Evolutionary conservation across 768 basidiomycete genomes (phyloP), one percentile per base, ranked within the genome.

Genomic region (Leccinellum albellum): DNA sequence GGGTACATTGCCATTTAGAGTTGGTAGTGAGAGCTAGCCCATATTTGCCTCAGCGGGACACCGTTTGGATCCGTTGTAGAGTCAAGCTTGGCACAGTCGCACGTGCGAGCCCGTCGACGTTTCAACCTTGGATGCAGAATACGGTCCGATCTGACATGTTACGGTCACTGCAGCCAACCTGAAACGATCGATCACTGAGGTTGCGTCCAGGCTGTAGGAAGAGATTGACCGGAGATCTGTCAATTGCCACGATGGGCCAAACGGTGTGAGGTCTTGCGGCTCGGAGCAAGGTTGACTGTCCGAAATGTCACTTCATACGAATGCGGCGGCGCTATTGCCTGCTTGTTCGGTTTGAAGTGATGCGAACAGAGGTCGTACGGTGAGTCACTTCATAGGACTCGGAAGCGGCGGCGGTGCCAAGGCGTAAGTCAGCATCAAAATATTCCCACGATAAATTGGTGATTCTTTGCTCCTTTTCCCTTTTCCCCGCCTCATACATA

Each of bases 381-480:
- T n/a, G n/a, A n/a, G n/a, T n/a, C n/a, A n/a, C n/a, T n/a, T n/a
- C n/a, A n/a, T n/a, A n/a, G n/a, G n/a, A n/a, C n/a, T n/a, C n/a
- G n/a, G n/a, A n/a, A n/a, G n/a, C n/a, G n/a, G n/a, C n/a, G n/a
- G 9, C 28, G 9, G 28, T 29, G 28, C 28, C 28, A 29, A 29
- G 28, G 26, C 26, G 3, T 26, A 26, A 26, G 28, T 28, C 28
- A 51, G 45, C 4, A 58, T 65, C 0, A 59, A 49, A 0, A 0
- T 13, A 12, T 68, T 68, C 61, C 1, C 66, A 68, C 59, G 37
- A 4, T 50, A 47, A 67, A 67, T 64, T 58, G 50, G 44, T 55
- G 65, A 26, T 47, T 26, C 21, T 48, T 37, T 14, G 52, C 50
- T 55, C 45, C 49, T 50, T 31, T 58, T n/a, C n/a, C n/a, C 62